A percentile compares a stretch with the other conserved stretches of the same genome.
phyloP scores from a whole-genome alignment of 2,329 filamentous ascomycete species.

The Harringtonia lauricola region DNA sequence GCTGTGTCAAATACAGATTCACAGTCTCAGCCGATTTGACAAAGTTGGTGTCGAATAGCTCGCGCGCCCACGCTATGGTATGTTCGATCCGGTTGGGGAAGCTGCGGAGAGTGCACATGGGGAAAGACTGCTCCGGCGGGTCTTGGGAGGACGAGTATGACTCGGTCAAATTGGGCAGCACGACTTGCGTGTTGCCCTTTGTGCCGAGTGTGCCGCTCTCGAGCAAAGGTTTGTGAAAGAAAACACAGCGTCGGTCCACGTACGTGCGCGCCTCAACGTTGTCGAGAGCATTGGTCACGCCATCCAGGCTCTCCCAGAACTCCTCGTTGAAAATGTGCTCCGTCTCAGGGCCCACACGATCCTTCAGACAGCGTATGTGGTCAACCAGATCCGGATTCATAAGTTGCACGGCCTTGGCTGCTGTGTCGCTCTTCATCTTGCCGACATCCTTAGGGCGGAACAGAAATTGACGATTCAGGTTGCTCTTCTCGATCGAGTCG shows the following conservation, averaged over 20 bases:
- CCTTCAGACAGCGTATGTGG: slow-evolving; percentile 76
- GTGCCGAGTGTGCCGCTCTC: slow-evolving; percentile 98
- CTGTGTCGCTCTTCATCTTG: slow-evolving; percentile 91
- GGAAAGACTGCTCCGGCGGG: slow-evolving; percentile 95
- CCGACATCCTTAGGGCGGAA: slow-evolving; percentile 93
- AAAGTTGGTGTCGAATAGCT: slow-evolving; percentile 89
- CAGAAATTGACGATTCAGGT: slow-evolving; percentile 92
- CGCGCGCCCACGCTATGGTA: slow-evolving; percentile 95
- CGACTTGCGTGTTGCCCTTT: slow-evolving; percentile 96
- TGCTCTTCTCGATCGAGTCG: slow-evolving; percentile 98
- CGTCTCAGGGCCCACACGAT: slow-evolving; percentile 83
- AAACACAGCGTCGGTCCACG: slow-evolving; percentile 90
- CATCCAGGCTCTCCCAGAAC: slow-evolving; percentile 81
- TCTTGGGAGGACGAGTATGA: slow-evolving; percentile 95
- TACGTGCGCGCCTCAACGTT: slow-evolving; percentile 96
- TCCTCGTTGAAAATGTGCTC: slow-evolving; percentile 89
- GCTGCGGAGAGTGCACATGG: slow-evolving; percentile 94
- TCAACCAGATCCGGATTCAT: slow-evolving; percentile 93
- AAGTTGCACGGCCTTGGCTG: slow-evolving; percentile 73
- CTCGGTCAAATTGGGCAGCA: slow-evolving; percentile 83
- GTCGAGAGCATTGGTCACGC: slow-evolving; percentile 93
- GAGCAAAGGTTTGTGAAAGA: slow-evolving; percentile 93
- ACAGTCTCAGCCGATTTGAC: slow-evolving; percentile 89
- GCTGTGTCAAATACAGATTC: slow-evolving; percentile 85
- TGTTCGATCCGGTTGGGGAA: slow-evolving; percentile 99